Evolutionary conservation across 768 basidiomycete genomes (phyloP).

Genomic region (Tephrocybe sp.): DNA sequence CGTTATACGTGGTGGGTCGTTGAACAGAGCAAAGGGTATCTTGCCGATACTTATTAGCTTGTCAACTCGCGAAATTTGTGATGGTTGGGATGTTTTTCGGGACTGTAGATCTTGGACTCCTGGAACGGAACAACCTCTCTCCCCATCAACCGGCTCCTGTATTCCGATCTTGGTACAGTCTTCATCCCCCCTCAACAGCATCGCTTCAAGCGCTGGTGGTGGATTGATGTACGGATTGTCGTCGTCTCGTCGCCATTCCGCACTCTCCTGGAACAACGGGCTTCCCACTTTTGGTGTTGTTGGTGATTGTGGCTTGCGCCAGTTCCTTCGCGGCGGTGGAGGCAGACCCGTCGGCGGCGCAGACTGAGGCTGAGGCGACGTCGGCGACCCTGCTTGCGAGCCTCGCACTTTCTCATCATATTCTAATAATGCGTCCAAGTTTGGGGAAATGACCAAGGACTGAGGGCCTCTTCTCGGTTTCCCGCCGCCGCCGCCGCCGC

Average conservation of each 20-base stretch:
- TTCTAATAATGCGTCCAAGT: constrained; percentile 57
- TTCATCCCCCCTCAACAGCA: constrained; percentile 9
- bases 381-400: neutral
- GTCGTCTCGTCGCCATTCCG: constrained; percentile 4
- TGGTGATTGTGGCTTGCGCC: constrained; percentile 17
- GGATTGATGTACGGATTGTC: constrained; percentile 48
- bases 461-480: constrained; percentile 7
- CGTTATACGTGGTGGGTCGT: constrained; percentile 4
- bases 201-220: constrained; percentile 26
- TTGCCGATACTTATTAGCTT: constrained; percentile 17
- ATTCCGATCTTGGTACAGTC: constrained; percentile 7
- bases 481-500: neutral
- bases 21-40: constrained; percentile 12
- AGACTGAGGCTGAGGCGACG: constrained; percentile 4
- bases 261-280: constrained; percentile 8
- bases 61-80: constrained; percentile 13
- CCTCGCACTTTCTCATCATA: constrained; percentile 50
- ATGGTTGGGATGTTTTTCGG: constrained; percentile 8
- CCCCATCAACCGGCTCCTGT: constrained; percentile 11
- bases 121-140: constrained; percentile 5
- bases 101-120: constrained; percentile 5
- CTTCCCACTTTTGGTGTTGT: constrained; percentile 12
- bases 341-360: constrained; percentile 51
- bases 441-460: constrained; percentile 51
- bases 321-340: constrained; percentile 36